Conservation (phyloP, 768 basidiomycete species). For the Piloderma croceum region DNA sequence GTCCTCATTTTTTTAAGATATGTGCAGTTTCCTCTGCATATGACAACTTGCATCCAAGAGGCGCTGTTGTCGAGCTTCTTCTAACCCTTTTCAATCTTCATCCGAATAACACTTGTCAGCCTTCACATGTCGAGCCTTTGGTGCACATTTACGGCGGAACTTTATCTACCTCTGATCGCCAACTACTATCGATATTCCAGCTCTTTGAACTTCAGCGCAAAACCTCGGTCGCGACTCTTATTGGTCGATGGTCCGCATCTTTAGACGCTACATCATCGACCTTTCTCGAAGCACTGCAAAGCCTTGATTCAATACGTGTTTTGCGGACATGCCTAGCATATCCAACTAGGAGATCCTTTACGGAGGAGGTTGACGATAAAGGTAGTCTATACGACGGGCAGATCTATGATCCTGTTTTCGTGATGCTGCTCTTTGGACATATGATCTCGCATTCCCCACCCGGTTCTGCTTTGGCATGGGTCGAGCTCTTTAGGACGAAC, state of each 20-base stretch:
- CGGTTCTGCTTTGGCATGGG: slow-evolving; percentile 67
- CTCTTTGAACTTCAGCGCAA: slow-evolving; percentile 72
- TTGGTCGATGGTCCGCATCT: slow-evolving; percentile 60
- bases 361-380: slow-evolving; percentile 27
- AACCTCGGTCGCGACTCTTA: slow-evolving; percentile 54
- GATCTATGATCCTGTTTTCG: slow-evolving; percentile 78
- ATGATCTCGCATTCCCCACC: slow-evolving; percentile 58
- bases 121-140: slow-evolving; percentile 76
- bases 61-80: slow-evolving; percentile 50
- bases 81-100: slow-evolving; percentile 67
- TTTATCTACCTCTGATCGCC: slow-evolving; percentile 55
- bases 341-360: slow-evolving; percentile 57
- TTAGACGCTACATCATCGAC: slow-evolving; percentile 37
- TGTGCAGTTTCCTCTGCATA: slow-evolving; percentile 25
- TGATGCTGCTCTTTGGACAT: slow-evolving; percentile 60
- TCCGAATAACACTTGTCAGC: slow-evolving; percentile 80
- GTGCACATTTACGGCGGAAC: slow-evolving; percentile 72
- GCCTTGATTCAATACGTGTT: slow-evolving; percentile 61
- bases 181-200: slow-evolving; percentile 68
- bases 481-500: slow-evolving; percentile 80
- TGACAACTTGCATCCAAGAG: slow-evolving; percentile 28
- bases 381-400: slow-evolving; percentile 29
- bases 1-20: slow-evolving; percentile 52
- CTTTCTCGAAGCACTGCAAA: slow-evolving; percentile 61
- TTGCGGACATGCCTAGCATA: slow-evolving; percentile 69